phyloP scores from a whole-genome alignment of 176 grass and related monocot species.

The Alloteropsis semialata region DNA sequence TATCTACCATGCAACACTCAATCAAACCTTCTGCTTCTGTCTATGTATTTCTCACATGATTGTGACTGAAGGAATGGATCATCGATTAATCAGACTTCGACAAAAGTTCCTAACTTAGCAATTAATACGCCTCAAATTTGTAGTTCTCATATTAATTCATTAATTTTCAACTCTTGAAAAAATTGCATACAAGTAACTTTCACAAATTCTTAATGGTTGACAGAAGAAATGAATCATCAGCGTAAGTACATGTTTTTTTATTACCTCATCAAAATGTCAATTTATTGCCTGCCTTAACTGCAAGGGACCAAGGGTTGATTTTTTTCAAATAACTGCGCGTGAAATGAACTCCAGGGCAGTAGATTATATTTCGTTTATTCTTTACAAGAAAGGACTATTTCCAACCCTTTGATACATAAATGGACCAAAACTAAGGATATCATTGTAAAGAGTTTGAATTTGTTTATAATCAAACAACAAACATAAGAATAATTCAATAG shows the following conservation, averaged over 20 bases:
- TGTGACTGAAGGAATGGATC: background rate
- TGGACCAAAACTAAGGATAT: background rate
- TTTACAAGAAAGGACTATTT: background rate
- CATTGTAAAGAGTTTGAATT: background rate
- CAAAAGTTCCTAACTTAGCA: background rate
- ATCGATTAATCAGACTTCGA: background rate
- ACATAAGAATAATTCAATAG: background rate
- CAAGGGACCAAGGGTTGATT: background rate
- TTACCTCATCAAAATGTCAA: background rate
- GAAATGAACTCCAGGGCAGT: background rate
- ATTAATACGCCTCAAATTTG: background rate
- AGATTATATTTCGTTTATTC: background rate
- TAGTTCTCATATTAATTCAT: background rate
- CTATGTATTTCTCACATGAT: background rate
- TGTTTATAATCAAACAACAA: background rate
- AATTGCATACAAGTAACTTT: background rate
- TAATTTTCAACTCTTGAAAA: background rate
- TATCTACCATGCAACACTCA: background rate
- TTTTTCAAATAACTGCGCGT: background rate
- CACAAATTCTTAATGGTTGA: background rate
- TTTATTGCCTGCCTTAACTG: background rate
- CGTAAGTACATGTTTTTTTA: background rate
- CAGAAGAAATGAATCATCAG: background rate
- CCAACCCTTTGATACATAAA: background rate
- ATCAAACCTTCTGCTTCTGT: background rate